Evolutionary conservation across 768 basidiomycete species (phyloP).

Genomic region (Gymnopilus junonius): DNA sequence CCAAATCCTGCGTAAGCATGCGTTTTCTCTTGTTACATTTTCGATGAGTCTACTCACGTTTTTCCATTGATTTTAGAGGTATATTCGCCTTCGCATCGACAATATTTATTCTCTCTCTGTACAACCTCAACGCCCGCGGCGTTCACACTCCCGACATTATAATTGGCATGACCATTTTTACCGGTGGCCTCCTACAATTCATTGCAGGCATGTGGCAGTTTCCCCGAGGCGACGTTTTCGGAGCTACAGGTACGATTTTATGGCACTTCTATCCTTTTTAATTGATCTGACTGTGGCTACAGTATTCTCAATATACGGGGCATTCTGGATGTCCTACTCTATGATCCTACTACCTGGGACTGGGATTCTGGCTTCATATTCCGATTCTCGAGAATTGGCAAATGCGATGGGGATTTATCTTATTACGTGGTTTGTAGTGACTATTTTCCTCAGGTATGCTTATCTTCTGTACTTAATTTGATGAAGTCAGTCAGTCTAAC

Average conservation of each 20-base stretch:
- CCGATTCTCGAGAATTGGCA: conserved; percentile 40
- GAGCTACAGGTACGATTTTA: conserved; percentile 51
- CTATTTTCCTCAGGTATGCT: conserved; percentile 64
- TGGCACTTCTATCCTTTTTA: background rate
- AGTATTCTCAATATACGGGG: conserved; percentile 77
- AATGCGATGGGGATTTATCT: conserved; percentile 75
- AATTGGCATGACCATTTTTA: conserved; percentile 75
- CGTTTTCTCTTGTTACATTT: background rate
- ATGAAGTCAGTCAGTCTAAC: background rate
- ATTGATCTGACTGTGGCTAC: background rate
- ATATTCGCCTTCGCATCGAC: conserved; percentile 46
- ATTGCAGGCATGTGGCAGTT: conserved; percentile 85
- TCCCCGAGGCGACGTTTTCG: conserved; percentile 62
- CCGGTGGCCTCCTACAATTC: conserved; percentile 79
- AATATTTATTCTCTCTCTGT: conserved; percentile 71
- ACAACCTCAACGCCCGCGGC: conserved; percentile 56
- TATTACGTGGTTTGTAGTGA: conserved; percentile 67
- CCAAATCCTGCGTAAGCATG: background rate
- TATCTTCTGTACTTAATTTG: background rate
- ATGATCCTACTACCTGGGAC: conserved; percentile 66
- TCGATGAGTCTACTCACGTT: background rate
- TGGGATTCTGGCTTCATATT: conserved; percentile 59
- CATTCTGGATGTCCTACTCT: conserved; percentile 82
- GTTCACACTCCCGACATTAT: conserved; percentile 61
- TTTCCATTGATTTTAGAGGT: conserved; percentile 25